Percentiles rank a stretch among this genome's conserved stretches.
phyloP scores from a whole-genome alignment of 441 rosid species.

The Omphalea diandra region DNA sequence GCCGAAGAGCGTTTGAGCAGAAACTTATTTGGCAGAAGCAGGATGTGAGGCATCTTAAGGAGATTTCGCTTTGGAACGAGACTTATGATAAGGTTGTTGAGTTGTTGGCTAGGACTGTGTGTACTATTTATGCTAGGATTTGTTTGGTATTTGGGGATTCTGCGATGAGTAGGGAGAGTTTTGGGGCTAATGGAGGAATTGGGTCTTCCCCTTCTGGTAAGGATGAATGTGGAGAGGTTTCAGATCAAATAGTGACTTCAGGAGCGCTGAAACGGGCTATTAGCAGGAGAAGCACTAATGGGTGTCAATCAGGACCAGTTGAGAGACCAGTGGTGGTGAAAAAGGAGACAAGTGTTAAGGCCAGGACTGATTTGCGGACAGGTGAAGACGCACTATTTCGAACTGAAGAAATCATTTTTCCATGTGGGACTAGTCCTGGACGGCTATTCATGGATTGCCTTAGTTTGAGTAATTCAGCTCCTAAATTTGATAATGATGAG shows the following conservation, averaged over 20 bases:
- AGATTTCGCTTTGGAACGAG: constrained; percentile 86
- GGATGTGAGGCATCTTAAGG: constrained; percentile 82
- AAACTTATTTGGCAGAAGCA: constrained; percentile 93
- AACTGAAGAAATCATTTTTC: constrained; percentile 63
- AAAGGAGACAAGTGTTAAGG: constrained; percentile 37
- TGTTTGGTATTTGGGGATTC: constrained; percentile 68
- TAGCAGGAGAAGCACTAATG: constrained; percentile 43
- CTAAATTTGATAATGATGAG: constrained; percentile 46
- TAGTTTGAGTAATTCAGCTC: constrained; percentile 63
- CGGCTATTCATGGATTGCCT: constrained; percentile 88
- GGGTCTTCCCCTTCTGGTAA: constrained; percentile 29
- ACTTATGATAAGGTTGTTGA: constrained; percentile 89
- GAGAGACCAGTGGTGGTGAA: constrained; percentile 28
- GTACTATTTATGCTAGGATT: constrained; percentile 80
- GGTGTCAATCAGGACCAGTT: constrained; percentile 38
- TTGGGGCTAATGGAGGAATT: constrained; percentile 22
- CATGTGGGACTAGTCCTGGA: constrained; percentile 76
- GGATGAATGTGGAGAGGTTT: constrained; percentile 32
- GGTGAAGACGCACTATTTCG: constrained; percentile 43
- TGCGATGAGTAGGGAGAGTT: constrained; percentile 32
- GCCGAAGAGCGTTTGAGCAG: constrained; percentile 82
- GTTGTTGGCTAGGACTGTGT: constrained; percentile 81
- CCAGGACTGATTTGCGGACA: constrained; percentile 38
- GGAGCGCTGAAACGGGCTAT: constrained; percentile 47
- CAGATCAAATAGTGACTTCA: constrained; percentile 28